Evolutionary conservation across 176 grass and related monocot species (phyloP), one percentile per base, ranked within the genome.

Genomic region (Paspalum notatum): DNA sequence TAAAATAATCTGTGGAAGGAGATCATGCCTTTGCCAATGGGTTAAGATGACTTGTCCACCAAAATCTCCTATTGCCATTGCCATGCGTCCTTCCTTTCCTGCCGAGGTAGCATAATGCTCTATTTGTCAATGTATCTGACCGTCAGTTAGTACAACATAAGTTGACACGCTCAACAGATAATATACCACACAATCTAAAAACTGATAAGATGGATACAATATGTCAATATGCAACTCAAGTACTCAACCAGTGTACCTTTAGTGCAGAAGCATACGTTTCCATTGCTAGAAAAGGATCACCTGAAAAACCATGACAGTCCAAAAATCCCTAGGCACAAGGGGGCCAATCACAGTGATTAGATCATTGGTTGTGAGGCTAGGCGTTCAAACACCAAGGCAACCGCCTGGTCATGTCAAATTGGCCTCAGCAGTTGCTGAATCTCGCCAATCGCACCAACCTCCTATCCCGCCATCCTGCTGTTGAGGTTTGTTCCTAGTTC

Each of bases 151-250:
- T 8, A 51, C 47, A 72, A 53, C 4, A 53, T 8, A 64, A 50
- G 10, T 50, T 32, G 14, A 77, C 13, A 27, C 9, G 11, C 21
- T 72, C 9, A 59, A 77, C 14, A 85, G 21, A 51, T 42, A 85
- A 60, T 2, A 78, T 13, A 49, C 15, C 9, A 71, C 16, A 26
- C 9, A 1, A n/a, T 5, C 32, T 69, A 61, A 76, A 82, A 6
- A 54, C 44, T 45, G 57, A 72, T 39, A 82, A 55, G 12, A 25
- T 0, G 3, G 1, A 49, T 62, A 22, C 40, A 32, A 32, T 32
- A 32, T 32, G 32, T 32, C 32, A 17, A 59, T 60, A 77, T 6
- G 3, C 2, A 72, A 20, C 66, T 56, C 16, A 65, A 46, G 9
- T 37, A 20, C 66, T 56, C 16, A 65, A 46, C 12, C 45, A 40